Conservation (phyloP, 2,329 filamentous ascomycete species). For the Akanthomyces muscarius region DNA sequence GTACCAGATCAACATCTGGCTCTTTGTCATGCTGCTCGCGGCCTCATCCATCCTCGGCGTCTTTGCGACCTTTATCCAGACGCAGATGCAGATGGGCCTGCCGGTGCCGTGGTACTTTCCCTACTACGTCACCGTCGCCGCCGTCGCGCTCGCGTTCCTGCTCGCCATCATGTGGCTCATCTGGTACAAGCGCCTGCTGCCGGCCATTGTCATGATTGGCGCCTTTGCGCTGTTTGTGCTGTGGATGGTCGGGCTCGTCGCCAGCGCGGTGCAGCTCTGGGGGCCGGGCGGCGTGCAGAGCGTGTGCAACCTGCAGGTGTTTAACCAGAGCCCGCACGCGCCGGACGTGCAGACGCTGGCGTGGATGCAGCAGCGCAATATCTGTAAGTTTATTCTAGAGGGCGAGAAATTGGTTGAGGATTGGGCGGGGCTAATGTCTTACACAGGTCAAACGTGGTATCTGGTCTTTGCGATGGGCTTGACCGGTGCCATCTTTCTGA, state of each 20-base stretch:
- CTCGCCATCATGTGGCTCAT: constrained; percentile 60
- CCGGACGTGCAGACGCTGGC: constrained; percentile 54
- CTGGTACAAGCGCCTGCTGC: constrained; percentile 55
- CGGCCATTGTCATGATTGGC: constrained; percentile 59
- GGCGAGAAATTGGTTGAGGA: neutral
- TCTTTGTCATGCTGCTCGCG: constrained; percentile 60
- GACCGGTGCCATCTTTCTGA: constrained; percentile 54
- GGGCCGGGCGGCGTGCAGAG: constrained; percentile 55
- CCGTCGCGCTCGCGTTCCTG: constrained; percentile 64
- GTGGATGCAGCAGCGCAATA: constrained; percentile 60
- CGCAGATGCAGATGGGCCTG: constrained; percentile 52
- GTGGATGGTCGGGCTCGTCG: constrained; percentile 63
- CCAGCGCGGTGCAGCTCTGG: constrained; percentile 60
- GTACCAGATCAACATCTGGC: constrained; percentile 63
- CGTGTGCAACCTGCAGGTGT: constrained; percentile 57
- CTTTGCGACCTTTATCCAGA: constrained; percentile 55
- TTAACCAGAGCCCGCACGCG: constrained; percentile 46
- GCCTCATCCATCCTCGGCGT: constrained; percentile 58
- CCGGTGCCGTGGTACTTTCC: constrained; percentile 64
- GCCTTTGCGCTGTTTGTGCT: constrained; percentile 63
- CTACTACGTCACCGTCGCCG: constrained; percentile 57
- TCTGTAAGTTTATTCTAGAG: constrained; percentile 42
- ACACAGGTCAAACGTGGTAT: constrained; percentile 57
- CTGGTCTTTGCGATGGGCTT: constrained; percentile 61
- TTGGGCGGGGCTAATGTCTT: constrained; percentile 20